Percentiles rank a stretch among this genome's conserved stretches.
phyloP scores from a whole-genome alignment of 495 filamentous ascomycete species.

The Podospora sp. region DNA sequence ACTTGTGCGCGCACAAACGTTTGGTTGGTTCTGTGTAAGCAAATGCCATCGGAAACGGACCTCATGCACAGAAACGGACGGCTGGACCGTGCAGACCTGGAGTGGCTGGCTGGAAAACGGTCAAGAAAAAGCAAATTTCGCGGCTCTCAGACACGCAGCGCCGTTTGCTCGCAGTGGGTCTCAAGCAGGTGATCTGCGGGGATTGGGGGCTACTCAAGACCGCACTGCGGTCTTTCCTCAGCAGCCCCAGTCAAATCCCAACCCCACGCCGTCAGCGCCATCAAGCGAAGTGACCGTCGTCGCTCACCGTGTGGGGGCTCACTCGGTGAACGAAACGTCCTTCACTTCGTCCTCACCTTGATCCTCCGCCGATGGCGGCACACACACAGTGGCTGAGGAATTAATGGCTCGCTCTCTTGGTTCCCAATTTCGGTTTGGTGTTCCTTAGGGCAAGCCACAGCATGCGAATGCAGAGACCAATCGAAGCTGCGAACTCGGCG shows the following conservation, averaged over 20 bases:
- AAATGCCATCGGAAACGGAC: neutral
- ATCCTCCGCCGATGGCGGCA: neutral
- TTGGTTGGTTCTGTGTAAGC: neutral
- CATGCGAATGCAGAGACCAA: neutral
- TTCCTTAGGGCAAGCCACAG: slow-evolving; percentile 5
- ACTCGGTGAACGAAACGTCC: neutral
- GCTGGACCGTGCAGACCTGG: neutral
- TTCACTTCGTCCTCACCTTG: neutral
- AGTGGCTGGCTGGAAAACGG: slow-evolving; percentile 1
- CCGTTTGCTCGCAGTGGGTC: slow-evolving; percentile 19
- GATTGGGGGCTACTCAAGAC: neutral
- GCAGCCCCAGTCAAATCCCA: neutral
- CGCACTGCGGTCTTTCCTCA: neutral
- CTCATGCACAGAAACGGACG: neutral
- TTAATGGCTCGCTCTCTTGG: neutral
- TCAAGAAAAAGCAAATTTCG: neutral
- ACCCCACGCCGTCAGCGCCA: neutral
- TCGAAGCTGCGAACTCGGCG: neutral
- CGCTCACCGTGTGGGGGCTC: neutral
- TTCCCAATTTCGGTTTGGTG: neutral
- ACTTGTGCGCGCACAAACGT: slow-evolving; percentile 2
- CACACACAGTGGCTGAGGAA: neutral
- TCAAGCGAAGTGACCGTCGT: neutral
- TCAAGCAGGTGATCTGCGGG: slow-evolving; percentile 10
- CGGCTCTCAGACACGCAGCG: slow-evolving; percentile 15